These are phyloP conservation scores for Ambrosia trifida DNA, from an alignment of 129 eudicot genomes.

Conservation along the genomic window DNA sequence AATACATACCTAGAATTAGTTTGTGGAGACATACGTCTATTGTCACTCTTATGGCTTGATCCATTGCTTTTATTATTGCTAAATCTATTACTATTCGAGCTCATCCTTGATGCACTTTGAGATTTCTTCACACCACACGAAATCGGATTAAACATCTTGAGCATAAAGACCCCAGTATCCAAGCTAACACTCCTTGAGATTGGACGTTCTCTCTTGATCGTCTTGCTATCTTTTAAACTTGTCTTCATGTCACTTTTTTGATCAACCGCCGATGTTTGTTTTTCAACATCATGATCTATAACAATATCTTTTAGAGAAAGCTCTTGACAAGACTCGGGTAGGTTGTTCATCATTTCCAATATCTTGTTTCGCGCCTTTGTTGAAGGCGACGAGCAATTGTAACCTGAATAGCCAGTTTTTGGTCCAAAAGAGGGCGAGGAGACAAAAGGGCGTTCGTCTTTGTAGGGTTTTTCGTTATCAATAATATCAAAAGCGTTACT, in stretches of 20 bases:
- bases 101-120: slow-evolving; percentile 16
- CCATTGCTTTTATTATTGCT: slow-evolving; percentile 12
- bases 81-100: slow-evolving; percentile 4
- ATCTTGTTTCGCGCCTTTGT: slow-evolving; percentile 33
- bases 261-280: background rate
- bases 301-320: slow-evolving; percentile 62
- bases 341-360: slow-evolving; percentile 37
- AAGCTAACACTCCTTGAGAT: slow-evolving; percentile 55
- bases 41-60: slow-evolving; percentile 1
- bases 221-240: slow-evolving; percentile 12
- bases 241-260: slow-evolving; percentile 21
- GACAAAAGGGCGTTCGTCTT: slow-evolving; percentile 4
- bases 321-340: slow-evolving; percentile 56
- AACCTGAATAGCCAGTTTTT: background rate
- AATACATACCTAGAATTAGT: slow-evolving; percentile 25
- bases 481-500: background rate
- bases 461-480: background rate
- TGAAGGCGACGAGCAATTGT: slow-evolving; percentile 14
- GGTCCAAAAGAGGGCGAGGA: slow-evolving; percentile 23
- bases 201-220: background rate
- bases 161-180: slow-evolving; percentile 55
- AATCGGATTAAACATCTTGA: slow-evolving; percentile 52
- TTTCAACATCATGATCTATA: slow-evolving; percentile 27
- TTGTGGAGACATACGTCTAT: background rate
- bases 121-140: slow-evolving; percentile 38